phyloP scores from a whole-genome alignment of 495 filamentous ascomycete genomes.

The Podospora pseudopauciseta region DNA sequence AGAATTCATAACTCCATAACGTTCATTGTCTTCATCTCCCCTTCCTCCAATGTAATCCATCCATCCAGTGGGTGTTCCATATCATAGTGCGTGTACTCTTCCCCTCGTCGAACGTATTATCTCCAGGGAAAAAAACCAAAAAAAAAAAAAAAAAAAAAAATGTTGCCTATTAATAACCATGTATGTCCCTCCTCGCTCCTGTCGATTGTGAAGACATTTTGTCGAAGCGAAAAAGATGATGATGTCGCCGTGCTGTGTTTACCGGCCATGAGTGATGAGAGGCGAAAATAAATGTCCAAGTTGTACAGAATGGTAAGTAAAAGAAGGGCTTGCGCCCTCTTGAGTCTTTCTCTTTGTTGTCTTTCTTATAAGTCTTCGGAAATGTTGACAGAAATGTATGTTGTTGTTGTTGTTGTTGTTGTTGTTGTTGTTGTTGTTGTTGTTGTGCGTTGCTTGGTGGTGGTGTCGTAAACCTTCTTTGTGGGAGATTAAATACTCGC shows the following conservation, averaged over 20 bases:
- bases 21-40: conserved; percentile 5
- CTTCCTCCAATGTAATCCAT: neutral
- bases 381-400: neutral
- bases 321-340: conserved; percentile 23
- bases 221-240: conserved; percentile 5
- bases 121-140: neutral
- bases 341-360: conserved; percentile 11
- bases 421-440: neutral
- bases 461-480: neutral
- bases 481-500: conserved; percentile 40
- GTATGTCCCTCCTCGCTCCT: conserved; percentile 3
- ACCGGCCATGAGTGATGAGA: neutral
- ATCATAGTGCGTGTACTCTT: neutral
- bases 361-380: neutral
- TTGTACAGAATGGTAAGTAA: conserved; percentile 3
- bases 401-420: neutral
- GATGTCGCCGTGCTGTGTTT: conserved; percentile 6
- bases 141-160: neutral
- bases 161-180: neutral
- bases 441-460: neutral
- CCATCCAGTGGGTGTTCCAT: neutral
- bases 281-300: neutral
- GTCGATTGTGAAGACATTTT: neutral
- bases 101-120: neutral
- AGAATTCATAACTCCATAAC: neutral